Conservation (phyloP, 2,329 filamentous ascomycete species). For the Penicillium digitatum region DNA sequence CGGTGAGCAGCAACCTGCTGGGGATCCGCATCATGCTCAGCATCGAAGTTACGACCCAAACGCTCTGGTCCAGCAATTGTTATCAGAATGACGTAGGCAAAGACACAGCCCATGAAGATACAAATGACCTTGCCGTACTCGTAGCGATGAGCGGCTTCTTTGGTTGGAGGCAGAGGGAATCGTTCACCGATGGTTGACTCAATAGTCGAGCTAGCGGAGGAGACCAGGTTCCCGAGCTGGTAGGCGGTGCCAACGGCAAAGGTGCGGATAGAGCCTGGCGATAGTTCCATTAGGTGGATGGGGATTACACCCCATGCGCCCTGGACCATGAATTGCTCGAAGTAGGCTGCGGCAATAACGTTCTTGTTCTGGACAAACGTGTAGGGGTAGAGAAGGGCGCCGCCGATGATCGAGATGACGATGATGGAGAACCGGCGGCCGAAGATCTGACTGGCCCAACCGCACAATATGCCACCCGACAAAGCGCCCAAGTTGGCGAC, state of each 20-base stretch:
- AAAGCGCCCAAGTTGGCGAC: constrained; percentile 69
- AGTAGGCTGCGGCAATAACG: constrained; percentile 77
- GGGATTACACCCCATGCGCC: constrained; percentile 74
- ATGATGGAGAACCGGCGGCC: constrained; percentile 68
- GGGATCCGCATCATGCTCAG: constrained; percentile 47
- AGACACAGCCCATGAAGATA: constrained; percentile 88
- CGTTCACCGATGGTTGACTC: constrained; percentile 70
- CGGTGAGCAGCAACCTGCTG: constrained; percentile 40
- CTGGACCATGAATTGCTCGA: constrained; percentile 75
- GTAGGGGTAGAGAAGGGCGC: constrained; percentile 79
- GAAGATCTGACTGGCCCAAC: constrained; percentile 65
- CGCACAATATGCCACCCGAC: constrained; percentile 62
- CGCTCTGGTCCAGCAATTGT: constrained; percentile 49
- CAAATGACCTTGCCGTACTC: constrained; percentile 81
- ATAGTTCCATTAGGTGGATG: constrained; percentile 63
- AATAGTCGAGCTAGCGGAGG: constrained; percentile 65
- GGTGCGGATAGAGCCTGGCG: constrained; percentile 57
- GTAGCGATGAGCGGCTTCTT: constrained; percentile 53
- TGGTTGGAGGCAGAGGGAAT: constrained; percentile 63
- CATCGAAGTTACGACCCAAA: constrained; percentile 46
- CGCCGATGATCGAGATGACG: constrained; percentile 60
- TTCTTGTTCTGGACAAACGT: constrained; percentile 60
- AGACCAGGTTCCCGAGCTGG: constrained; percentile 61
- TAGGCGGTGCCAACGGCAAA: constrained; percentile 62
- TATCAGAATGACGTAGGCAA: constrained; percentile 54